Conservation (phyloP, 208 protist genomes). For the Angomonas desouzai region DNA sequence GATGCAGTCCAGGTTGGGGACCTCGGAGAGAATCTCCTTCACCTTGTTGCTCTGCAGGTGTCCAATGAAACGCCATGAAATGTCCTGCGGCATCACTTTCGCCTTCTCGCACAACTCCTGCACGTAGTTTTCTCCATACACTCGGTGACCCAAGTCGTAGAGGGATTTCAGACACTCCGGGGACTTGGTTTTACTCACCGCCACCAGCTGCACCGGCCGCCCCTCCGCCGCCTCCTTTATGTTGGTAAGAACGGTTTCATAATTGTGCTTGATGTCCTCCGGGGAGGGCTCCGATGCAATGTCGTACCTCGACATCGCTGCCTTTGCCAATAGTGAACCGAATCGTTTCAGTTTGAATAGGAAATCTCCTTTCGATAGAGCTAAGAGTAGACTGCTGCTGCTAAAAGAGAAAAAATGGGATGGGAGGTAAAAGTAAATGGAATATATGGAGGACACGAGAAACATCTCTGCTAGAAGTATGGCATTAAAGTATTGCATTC, state of each 20-base stretch:
- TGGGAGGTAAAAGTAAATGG: background rate
- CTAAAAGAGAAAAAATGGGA: background rate
- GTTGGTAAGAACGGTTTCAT: constrained; percentile 26
- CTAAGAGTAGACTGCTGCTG: background rate
- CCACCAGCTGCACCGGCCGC: constrained; percentile 46
- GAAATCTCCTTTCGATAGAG: no score
- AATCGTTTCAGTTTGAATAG: constrained; percentile 7
- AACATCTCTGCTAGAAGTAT: no score
- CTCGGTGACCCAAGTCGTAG: constrained; percentile 62
- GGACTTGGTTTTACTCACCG: constrained; percentile 85
- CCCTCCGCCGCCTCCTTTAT: constrained; percentile 34
- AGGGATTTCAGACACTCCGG: constrained; percentile 45
- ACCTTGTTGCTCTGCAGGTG: constrained; percentile 98
- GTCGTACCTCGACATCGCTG: constrained; percentile 49
- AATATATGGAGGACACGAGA: no score
- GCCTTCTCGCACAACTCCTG: constrained; percentile 93
- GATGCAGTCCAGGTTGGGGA: constrained; percentile 66
- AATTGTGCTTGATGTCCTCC: constrained; percentile 51
- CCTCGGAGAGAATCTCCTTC: constrained; percentile 69
- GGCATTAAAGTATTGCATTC: no score
- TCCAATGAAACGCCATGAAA: constrained; percentile 97
- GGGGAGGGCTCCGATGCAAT: constrained; percentile 47
- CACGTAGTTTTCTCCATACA: constrained; percentile 97
- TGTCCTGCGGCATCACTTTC: constrained; percentile 72
- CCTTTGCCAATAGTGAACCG: constrained; percentile 6